Evolutionary conservation across 345 rosid species (phyloP).

Genomic region (Citrus unshiu): DNA sequence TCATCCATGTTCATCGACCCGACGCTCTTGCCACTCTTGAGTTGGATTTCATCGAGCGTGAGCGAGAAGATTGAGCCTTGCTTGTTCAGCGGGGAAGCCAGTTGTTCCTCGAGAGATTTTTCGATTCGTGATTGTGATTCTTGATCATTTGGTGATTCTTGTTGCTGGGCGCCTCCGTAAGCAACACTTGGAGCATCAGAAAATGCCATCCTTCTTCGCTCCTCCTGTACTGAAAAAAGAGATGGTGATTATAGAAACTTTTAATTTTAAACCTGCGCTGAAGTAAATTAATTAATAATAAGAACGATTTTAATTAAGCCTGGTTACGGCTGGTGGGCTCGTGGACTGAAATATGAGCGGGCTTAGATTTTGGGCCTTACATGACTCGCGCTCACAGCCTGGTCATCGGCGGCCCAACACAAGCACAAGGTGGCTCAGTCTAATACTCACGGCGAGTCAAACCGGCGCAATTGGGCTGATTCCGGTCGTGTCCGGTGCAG

Average conservation of each 20-base stretch:
- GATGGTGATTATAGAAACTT: no score
- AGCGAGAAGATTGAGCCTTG: constrained; percentile 60
- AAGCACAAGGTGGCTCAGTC: not conserved
- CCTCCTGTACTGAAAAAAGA: not conserved
- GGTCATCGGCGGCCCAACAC: not conserved
- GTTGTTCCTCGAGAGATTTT: constrained; percentile 12
- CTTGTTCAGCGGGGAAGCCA: constrained; percentile 19
- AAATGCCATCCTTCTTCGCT: constrained; percentile 12
- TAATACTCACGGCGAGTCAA: not conserved
- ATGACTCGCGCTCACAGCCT: not conserved
- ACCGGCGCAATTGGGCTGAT: not conserved
- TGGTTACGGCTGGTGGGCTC: not conserved
- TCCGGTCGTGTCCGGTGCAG: not conserved
- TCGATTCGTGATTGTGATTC: constrained; percentile 15
- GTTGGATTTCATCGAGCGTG: constrained; percentile 77
- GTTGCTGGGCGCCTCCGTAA: constrained; percentile 1
- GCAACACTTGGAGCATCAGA: constrained; percentile 12
- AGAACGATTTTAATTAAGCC: no score
- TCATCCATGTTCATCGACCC: constrained; percentile 97
- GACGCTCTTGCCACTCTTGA: constrained; percentile 68
- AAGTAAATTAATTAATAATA: not conserved
- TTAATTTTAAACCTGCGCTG: not conserved
- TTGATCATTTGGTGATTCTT: constrained; percentile 2
- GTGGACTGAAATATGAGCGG: not conserved
- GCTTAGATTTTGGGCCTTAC: not conserved